A percentile compares a stretch with the other conserved stretches of the same genome.
Evolutionary conservation across 345 rosid species (phyloP).

Genomic region (Mallotus nudiflorus): DNA sequence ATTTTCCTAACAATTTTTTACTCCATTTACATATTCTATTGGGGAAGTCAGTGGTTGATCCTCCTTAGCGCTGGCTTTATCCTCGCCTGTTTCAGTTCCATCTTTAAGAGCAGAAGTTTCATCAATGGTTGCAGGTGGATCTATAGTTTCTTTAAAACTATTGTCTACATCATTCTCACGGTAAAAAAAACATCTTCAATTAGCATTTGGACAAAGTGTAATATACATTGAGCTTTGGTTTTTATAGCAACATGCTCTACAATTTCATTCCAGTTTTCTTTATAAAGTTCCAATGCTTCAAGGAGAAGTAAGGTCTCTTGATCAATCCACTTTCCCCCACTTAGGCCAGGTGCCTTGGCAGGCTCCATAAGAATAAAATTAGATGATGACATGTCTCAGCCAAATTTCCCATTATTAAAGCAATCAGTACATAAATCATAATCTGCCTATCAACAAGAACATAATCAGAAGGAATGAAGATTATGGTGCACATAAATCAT

Average conservation of each 20-base stretch:
- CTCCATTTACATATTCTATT: slow-evolving; percentile 48
- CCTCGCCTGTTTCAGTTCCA: slow-evolving; percentile 51
- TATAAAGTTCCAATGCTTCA: slow-evolving; percentile 93
- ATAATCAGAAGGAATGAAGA: slow-evolving; percentile 27
- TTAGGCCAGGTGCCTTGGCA: slow-evolving; percentile 74
- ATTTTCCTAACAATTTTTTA: slow-evolving; percentile 38
- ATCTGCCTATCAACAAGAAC: slow-evolving; percentile 81
- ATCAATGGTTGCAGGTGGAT: slow-evolving; percentile 35
- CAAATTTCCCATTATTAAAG: slow-evolving; percentile 84
- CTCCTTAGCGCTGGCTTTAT: slow-evolving; percentile 44
- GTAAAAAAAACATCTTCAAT: slow-evolving; percentile 80
- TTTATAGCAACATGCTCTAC: slow-evolving; percentile 99
- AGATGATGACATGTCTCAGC: slow-evolving; percentile 81
- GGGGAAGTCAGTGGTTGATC: slow-evolving; percentile 44
- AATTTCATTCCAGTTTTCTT: slow-evolving; percentile 96
- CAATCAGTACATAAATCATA: slow-evolving; percentile 96
- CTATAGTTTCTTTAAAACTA: slow-evolving; percentile 48
- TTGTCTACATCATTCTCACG: slow-evolving; percentile 41
- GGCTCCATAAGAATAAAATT: slow-evolving; percentile 98
- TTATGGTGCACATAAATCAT: background rate
- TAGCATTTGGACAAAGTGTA: slow-evolving; percentile 98
- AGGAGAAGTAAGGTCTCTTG: slow-evolving; percentile 99
- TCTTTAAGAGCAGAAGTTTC: slow-evolving; percentile 46
- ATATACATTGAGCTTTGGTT: slow-evolving; percentile 93
- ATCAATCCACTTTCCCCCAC: slow-evolving; percentile 97